A percentile compares a stretch with the other conserved stretches of the same genome.
phyloP scores from a whole-genome alignment of 2,329 filamentous ascomycete species.

The Atkinsonella texensis region DNA sequence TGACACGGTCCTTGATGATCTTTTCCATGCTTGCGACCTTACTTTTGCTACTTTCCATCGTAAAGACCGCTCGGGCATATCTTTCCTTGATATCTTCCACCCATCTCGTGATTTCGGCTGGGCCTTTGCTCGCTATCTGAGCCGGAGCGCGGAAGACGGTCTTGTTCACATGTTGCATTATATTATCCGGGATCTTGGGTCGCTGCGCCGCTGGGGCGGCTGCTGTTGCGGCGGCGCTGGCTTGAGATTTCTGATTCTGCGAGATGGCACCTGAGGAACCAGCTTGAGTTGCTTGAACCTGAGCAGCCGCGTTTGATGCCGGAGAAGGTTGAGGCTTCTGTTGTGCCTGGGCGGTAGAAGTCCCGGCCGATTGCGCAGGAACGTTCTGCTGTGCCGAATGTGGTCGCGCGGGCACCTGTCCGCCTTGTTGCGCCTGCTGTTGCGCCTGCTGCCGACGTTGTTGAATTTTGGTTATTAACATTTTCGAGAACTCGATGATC shows the following conservation, averaged over 20 bases:
- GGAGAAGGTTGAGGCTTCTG: slow-evolving; percentile 3
- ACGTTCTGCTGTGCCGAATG: slow-evolving; percentile 8
- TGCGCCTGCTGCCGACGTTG: slow-evolving; percentile 24
- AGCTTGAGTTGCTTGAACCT: slow-evolving; percentile 2
- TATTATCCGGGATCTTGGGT: slow-evolving; percentile 28
- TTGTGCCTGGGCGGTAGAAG: slow-evolving; percentile 11
- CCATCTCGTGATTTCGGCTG: slow-evolving; percentile 36
- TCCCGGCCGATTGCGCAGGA: slow-evolving; percentile 9
- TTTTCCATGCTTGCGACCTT: slow-evolving; percentile 31
- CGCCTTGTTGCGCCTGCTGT: slow-evolving; percentile 16
- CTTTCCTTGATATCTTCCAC: slow-evolving; percentile 33
- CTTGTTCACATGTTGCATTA: slow-evolving; percentile 34
- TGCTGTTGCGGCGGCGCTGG: not conserved
- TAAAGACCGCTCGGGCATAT: slow-evolving; percentile 35
- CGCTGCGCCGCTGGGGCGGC: slow-evolving; percentile 12
- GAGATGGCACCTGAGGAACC: slow-evolving; percentile 5
- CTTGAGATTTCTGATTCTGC: slow-evolving; percentile 13
- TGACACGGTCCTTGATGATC: slow-evolving; percentile 28
- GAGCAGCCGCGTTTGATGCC: slow-evolving; percentile 1
- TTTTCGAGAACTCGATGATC: slow-evolving; percentile 48
- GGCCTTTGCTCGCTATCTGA: slow-evolving; percentile 28
- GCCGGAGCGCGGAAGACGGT: slow-evolving; percentile 35
- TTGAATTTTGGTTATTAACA: slow-evolving; percentile 41
- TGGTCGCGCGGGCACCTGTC: slow-evolving; percentile 12
- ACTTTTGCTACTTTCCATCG: slow-evolving; percentile 35